These are phyloP conservation scores for Candida sojae DNA, from an alignment of 1,139 yeast genomes.

Conservation along the genomic window DNA sequence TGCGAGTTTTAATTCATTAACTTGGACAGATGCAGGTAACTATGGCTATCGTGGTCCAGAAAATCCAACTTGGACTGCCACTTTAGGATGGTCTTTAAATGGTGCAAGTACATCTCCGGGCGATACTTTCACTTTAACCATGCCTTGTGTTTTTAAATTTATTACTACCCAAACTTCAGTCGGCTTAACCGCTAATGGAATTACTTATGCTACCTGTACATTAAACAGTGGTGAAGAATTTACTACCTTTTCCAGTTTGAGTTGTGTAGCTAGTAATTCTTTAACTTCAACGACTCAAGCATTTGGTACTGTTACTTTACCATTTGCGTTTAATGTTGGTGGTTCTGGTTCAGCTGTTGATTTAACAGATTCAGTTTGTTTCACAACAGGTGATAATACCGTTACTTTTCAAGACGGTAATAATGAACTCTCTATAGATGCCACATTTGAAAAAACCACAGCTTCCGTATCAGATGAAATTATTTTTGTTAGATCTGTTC, in stretches of 20 bases:
- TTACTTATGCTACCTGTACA: slow-evolving; percentile 27
- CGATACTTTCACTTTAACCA: slow-evolving; percentile 26
- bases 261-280: slow-evolving; percentile 22
- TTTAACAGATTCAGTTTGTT: slow-evolving; percentile 17
- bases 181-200: slow-evolving; percentile 23
- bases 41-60: slow-evolving; percentile 13
- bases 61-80: slow-evolving; percentile 25
- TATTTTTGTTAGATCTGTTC: slow-evolving; percentile 10
- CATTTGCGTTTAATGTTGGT: slow-evolving; percentile 28
- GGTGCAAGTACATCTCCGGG: slow-evolving; percentile 20
- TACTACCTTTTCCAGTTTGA: slow-evolving; percentile 22
- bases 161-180: slow-evolving; percentile 12
- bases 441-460: slow-evolving; percentile 1
- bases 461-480: not conserved
- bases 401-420: slow-evolving; percentile 25
- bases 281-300: slow-evolving; percentile 9
- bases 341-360: slow-evolving; percentile 18
- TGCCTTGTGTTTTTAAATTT: slow-evolving; percentile 28
- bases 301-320: slow-evolving; percentile 22
- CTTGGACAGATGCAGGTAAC: slow-evolving; percentile 5
- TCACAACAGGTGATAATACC: slow-evolving; percentile 22
- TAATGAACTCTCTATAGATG: not conserved
- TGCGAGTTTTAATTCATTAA: slow-evolving; percentile 6
- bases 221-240: slow-evolving; percentile 22
- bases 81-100: slow-evolving; percentile 24